phyloP scores from a whole-genome alignment of 768 basidiomycete genomes.

The Boletus edulis region DNA sequence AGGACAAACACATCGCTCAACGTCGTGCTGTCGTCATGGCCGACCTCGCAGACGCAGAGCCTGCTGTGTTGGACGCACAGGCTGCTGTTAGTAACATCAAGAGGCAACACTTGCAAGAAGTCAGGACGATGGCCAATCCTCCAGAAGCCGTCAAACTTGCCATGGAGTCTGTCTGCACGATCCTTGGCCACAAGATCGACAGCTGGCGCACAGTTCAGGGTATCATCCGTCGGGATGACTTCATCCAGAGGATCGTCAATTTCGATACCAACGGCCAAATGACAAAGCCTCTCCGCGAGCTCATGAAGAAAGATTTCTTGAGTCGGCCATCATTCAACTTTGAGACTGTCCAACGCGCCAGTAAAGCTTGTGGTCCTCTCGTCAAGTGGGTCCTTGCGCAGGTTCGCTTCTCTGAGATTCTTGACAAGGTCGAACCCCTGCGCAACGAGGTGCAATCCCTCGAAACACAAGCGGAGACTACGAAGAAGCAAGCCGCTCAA shows the following conservation, averaged over 20 bases:
- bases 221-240: conserved; percentile 95
- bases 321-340: conserved; percentile 90
- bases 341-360: conserved; percentile 92
- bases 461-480: conserved; percentile 90
- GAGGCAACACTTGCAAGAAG: conserved; percentile 93
- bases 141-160: conserved; percentile 97
- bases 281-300: conserved; percentile 84
- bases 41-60: conserved; percentile 96
- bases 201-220: conserved; percentile 95
- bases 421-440: conserved; percentile 95
- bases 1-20: conserved; percentile 86
- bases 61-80: conserved; percentile 93
- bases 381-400: conserved; percentile 99
- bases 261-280: conserved; percentile 92
- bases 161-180: conserved; percentile 97
- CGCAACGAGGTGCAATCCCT: conserved; percentile 94
- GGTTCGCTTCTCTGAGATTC: conserved; percentile 93
- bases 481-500: conserved; percentile 86
- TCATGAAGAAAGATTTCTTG: conserved; percentile 92
- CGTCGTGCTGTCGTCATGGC: conserved; percentile 87
- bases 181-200: conserved; percentile 96
- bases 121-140: conserved; percentile 96
- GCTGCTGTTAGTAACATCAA: conserved; percentile 97
- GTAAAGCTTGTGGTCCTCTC: conserved; percentile 95
- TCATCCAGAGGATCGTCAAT: conserved; percentile 92